Evolutionary conservation across 768 basidiomycete species (phyloP).

Genomic region (Boletus fagicola): DNA sequence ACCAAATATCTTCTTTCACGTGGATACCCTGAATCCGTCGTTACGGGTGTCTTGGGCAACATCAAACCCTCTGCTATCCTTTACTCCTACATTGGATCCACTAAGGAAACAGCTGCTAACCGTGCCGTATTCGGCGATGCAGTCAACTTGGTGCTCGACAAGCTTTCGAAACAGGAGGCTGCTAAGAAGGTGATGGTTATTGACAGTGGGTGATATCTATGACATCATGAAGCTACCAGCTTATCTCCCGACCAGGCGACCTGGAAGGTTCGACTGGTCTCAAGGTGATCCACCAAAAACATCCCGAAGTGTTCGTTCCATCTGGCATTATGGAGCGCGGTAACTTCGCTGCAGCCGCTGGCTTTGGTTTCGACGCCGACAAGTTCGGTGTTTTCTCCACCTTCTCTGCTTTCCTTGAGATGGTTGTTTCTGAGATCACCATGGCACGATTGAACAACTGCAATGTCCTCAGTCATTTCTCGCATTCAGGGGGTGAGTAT

Average conservation of each 20-base stretch:
- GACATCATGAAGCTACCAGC: background rate
- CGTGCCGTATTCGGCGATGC: constrained; percentile 86
- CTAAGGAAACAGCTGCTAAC: constrained; percentile 75
- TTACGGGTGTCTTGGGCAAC: constrained; percentile 52
- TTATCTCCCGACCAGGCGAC: constrained; percentile 49
- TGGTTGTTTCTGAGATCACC: constrained; percentile 84
- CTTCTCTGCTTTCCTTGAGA: constrained; percentile 90
- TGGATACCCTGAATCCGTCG: constrained; percentile 51
- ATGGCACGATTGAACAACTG: constrained; percentile 92
- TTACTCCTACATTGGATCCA: constrained; percentile 67
- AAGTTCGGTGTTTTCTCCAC: constrained; percentile 90
- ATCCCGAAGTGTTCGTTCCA: constrained; percentile 82
- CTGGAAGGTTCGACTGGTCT: constrained; percentile 88
- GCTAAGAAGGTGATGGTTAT: constrained; percentile 83
- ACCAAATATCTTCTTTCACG: constrained; percentile 67
- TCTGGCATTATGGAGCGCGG: constrained; percentile 88
- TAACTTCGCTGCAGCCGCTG: constrained; percentile 81
- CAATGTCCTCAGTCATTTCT: constrained; percentile 87
- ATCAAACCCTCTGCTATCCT: constrained; percentile 59
- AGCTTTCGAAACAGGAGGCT: constrained; percentile 71
- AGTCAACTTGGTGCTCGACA: constrained; percentile 74
- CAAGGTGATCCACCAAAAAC: constrained; percentile 85
- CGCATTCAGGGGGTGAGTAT: constrained; percentile 74
- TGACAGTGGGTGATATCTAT: constrained; percentile 52
- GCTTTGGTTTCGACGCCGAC: constrained; percentile 79